Conservation (phyloP, 257 asterid species). For the Scutellaria barbata region DNA sequence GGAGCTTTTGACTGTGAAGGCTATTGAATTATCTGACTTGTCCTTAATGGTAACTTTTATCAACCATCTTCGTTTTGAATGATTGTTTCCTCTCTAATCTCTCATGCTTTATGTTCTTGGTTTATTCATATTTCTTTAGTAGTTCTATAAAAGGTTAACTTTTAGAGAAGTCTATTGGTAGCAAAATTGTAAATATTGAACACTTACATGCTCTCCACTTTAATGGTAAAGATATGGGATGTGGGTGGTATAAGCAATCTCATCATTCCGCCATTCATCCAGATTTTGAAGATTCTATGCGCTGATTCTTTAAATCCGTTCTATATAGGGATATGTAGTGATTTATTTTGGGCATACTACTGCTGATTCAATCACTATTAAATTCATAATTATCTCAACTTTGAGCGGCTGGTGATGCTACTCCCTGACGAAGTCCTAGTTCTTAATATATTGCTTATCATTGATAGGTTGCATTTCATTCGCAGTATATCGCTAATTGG, state of each 20-base stretch:
- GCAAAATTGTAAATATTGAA: background rate
- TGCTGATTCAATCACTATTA: background rate
- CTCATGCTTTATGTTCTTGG: background rate
- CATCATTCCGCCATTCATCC: background rate
- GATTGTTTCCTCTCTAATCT: background rate
- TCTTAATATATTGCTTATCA: background rate
- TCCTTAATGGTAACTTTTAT: conserved; percentile 66
- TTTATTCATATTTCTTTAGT: background rate
- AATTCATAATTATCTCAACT: background rate
- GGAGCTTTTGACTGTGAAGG: conserved; percentile 63
- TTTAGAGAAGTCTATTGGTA: background rate
- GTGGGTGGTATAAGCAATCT: background rate
- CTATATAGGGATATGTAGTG: background rate
- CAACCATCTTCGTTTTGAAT: background rate
- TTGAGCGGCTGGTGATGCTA: background rate
- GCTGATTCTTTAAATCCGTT: background rate
- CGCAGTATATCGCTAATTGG: too few species aligned
- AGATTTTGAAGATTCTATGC: background rate
- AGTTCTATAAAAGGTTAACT: background rate
- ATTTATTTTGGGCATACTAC: background rate
- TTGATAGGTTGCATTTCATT: background rate
- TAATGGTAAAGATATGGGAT: background rate
- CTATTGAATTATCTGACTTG: conserved; percentile 63
- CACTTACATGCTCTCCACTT: background rate
- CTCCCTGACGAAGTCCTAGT: background rate